These are phyloP conservation scores for Eimeria sp. DNA, from an alignment of 169 alveolate species.

Conservation along the genomic window DNA sequence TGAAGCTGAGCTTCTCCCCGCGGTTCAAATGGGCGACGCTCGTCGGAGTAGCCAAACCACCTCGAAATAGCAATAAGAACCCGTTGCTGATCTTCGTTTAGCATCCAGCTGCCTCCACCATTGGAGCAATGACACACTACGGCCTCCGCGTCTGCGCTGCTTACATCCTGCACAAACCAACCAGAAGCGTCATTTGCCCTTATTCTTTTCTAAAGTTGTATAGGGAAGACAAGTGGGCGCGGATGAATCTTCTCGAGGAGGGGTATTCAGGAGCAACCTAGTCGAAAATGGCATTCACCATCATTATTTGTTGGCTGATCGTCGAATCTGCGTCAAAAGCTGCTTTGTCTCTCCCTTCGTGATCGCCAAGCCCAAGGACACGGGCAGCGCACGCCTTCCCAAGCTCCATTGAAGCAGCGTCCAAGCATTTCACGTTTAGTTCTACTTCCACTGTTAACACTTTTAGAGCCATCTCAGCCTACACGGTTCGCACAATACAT, in stretches of 20 bases:
- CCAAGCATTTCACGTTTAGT: neutral
- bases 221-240: neutral
- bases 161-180: conserved; percentile 34
- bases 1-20: neutral
- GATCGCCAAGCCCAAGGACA: neutral
- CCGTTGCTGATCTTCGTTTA: conserved; percentile 53
- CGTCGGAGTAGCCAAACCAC: conserved; percentile 65
- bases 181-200: neutral
- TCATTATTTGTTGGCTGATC: neutral
- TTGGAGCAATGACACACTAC: neutral
- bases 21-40: conserved; percentile 51
- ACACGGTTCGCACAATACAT: neutral
- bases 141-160: conserved; percentile 40
- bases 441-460: neutral
- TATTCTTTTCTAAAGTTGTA: neutral
- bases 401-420: neutral
- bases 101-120: conserved; percentile 48
- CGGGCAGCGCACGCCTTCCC: conserved; percentile 64
- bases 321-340: neutral
- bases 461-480: conserved; percentile 7
- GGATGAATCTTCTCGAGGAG: neutral
- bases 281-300: neutral
- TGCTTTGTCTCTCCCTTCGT: neutral
- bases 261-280: neutral
- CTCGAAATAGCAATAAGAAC: conserved; percentile 33